These are phyloP conservation scores for Tremellales sp. DNA, from an alignment of 1,284 basidiomycete species.

Conservation along the genomic window DNA sequence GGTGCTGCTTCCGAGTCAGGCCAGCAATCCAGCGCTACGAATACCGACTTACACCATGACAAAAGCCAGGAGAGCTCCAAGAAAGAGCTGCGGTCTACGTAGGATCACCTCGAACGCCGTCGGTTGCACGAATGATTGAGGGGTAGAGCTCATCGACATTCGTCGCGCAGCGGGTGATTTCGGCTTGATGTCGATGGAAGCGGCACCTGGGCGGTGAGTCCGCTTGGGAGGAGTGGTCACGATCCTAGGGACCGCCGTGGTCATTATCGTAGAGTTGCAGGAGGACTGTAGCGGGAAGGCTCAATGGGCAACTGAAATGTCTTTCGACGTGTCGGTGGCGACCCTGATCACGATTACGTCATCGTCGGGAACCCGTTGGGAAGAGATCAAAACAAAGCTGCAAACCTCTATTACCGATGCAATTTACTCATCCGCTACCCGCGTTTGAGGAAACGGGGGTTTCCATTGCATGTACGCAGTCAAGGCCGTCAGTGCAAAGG, in stretches of 20 bases:
- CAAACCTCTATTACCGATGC: too few relatives aligned
- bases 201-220: background rate
- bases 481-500: too few relatives aligned
- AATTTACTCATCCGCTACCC: too few relatives aligned
- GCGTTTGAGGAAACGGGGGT: too few relatives aligned
- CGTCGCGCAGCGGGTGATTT: slow-evolving; percentile 20
- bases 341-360: too few relatives aligned
- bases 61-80: slow-evolving; percentile 14
- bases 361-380: too few relatives aligned
- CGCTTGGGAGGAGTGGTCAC: background rate
- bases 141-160: slow-evolving; percentile 27
- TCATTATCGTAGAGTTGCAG: too few relatives aligned
- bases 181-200: slow-evolving; percentile 22
- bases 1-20: slow-evolving; percentile 15
- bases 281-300: too few relatives aligned
- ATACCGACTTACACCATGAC: slow-evolving; percentile 27
- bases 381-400: too few relatives aligned
- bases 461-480: too few relatives aligned
- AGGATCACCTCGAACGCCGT: slow-evolving; percentile 9
- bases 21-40: background rate
- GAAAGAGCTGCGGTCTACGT: slow-evolving; percentile 5
- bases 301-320: too few relatives aligned
- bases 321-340: too few relatives aligned
- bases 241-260: background rate
- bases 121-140: slow-evolving; percentile 17